Conservation (phyloP, 2,329 filamentous ascomycete genomes). For the Canariomyces notabilis region DNA sequence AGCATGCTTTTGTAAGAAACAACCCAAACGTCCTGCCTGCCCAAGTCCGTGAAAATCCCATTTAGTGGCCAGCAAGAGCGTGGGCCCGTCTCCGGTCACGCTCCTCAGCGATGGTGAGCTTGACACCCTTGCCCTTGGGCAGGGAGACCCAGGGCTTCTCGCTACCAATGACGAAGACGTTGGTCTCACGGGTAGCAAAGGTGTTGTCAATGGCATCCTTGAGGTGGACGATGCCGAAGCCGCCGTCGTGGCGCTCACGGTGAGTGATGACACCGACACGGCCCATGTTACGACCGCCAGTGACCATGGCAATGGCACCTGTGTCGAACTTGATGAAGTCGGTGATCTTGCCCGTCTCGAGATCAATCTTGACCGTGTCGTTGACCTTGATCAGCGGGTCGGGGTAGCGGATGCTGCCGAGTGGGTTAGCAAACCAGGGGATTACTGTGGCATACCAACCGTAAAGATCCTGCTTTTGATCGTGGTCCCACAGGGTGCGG, state of each 20-base stretch:
- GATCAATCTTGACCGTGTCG: constrained; percentile 99
- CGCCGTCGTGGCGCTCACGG: constrained; percentile 99
- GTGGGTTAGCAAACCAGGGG: constrained; percentile 36
- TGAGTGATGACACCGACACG: constrained; percentile 99
- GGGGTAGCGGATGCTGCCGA: constrained; percentile 90
- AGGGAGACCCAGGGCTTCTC: constrained; percentile 99
- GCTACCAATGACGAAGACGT: constrained; percentile 98
- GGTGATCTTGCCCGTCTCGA: constrained; percentile 92
- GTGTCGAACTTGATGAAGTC: constrained; percentile 99
- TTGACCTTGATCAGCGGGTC: constrained; percentile 99
- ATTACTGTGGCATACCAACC: constrained; percentile 48
- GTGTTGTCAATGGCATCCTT: constrained; percentile 99
- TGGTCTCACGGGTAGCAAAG: constrained; percentile 98
- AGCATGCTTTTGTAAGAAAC: constrained; percentile 26
- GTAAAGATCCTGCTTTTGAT: constrained; percentile 40
- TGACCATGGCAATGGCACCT: constrained; percentile 96
- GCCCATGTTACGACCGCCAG: constrained; percentile 99
- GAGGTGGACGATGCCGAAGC: constrained; percentile 99
- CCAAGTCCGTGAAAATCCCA: constrained; percentile 17
- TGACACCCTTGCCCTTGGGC: constrained; percentile 99
- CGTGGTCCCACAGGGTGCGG: constrained; percentile 6
- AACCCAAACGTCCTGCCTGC: constrained; percentile 22
- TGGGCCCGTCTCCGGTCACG: constrained; percentile 88
- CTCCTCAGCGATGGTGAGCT: constrained; percentile 98
- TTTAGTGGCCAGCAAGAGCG: constrained; percentile 48